Base-by-base conservation (phyloP, 1,139 yeast genomes). In the Casaregolazyma suthepensis region DNA sequence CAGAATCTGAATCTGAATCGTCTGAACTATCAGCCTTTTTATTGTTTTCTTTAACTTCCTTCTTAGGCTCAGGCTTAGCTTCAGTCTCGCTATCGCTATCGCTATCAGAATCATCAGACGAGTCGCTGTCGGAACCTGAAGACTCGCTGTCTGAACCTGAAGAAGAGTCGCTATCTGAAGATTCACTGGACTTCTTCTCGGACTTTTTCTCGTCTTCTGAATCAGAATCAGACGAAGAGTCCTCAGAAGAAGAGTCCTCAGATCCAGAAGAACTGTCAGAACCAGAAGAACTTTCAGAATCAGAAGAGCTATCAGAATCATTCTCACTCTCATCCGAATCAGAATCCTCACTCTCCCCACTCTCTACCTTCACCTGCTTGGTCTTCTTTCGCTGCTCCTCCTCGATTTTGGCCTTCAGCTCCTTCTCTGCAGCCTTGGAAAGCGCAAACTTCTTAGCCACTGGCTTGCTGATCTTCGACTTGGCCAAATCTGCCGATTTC, bases 61-160 rank as follows among this genome's bases (percentile, higher is more conserved):
- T 65, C 52, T 68, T 72, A 40, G 72, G 67, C 48, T 60, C 66
- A 47, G 73, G 67, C 45, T 59, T 61, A 35, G 63, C 56, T 47
- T 69, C 73, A 17, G 56, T 50, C 56, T 65, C 70, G 45, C 73
- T 65, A 45, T 67, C 71, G 47, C 57, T 49, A 18, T 59, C 66
- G 51, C 71, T 65, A 46, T 58, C 62, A 46, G 61, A 48, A 56
- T 63, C 68, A 48, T 72, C 66, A 51, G 63, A 70, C 29, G 73
- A 69, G 52, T 59, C 66, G 50, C 71, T 65, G 46, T 57, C 61
- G 46, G 61, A 26, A 18, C 46, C 26, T 52, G 57, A 54, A 60
- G 51, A 57, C 57, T 46, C 59, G 60, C 48, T 59, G 58, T 57
- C 65, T 62, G 20, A 26, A 12, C 48, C 22, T 31, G 23, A 13